Conservation (phyloP, 768 basidiomycete genomes). For the Mycena pura region DNA sequence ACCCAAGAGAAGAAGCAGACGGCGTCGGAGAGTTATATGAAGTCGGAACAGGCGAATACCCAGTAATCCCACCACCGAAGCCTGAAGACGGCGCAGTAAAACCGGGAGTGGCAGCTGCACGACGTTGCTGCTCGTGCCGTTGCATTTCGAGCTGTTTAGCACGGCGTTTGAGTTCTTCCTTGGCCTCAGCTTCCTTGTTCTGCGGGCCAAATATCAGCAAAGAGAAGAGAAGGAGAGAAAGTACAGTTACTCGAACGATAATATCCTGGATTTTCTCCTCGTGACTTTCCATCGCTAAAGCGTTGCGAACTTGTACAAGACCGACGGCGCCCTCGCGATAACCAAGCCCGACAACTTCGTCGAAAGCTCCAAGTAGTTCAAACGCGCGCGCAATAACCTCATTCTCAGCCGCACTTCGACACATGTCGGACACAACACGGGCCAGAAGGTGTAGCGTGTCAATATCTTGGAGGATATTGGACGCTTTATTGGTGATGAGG, state of each 20-base stretch:
- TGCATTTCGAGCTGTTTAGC: conserved; percentile 99
- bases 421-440: conserved; percentile 91
- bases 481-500: conserved; percentile 97
- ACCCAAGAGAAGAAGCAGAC: conserved; percentile 54
- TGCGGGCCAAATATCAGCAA: conserved; percentile 35
- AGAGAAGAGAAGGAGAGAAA: neutral
- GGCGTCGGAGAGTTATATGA: conserved; percentile 63
- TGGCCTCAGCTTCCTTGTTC: conserved; percentile 99
- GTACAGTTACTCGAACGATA: conserved; percentile 79
- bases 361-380: conserved; percentile 93
- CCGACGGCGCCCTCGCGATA: conserved; percentile 77
- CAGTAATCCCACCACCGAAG: conserved; percentile 70
- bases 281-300: conserved; percentile 90
- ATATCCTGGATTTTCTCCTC: conserved; percentile 98
- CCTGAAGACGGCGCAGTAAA: conserved; percentile 62
- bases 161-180: conserved; percentile 97
- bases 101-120: conserved; percentile 57
- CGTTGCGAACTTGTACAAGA: conserved; percentile 78
- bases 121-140: conserved; percentile 89
- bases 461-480: conserved; percentile 99
- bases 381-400: conserved; percentile 92
- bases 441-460: conserved; percentile 95
- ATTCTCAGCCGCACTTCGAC: conserved; percentile 83
- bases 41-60: conserved; percentile 70
- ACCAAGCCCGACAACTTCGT: conserved; percentile 93